phyloP scores from a whole-genome alignment of 2,329 filamentous ascomycete species.

The Tolypocladium cylindrosporum region DNA sequence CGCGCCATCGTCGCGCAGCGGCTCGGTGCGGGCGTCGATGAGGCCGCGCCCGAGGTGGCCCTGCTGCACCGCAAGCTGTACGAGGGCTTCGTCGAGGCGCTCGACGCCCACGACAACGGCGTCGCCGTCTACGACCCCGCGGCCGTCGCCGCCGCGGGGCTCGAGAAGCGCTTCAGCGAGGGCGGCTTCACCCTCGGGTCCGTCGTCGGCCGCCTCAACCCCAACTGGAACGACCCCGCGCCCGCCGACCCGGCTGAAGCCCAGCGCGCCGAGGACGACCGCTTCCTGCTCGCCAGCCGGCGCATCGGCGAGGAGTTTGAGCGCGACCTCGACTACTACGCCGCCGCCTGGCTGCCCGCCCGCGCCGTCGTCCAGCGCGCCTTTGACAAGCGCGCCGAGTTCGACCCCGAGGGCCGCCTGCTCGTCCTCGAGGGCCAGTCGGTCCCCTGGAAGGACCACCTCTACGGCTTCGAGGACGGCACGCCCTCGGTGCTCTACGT shows the following conservation, averaged over 20 bases:
- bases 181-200: conserved; percentile 78
- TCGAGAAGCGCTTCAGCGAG: conserved; percentile 76
- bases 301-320: conserved; percentile 88
- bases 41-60: conserved; percentile 56
- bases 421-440: conserved; percentile 68
- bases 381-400: conserved; percentile 56
- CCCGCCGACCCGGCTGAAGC: conserved; percentile 40
- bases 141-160: conserved; percentile 55
- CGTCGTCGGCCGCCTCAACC: conserved; percentile 71
- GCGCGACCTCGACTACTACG: conserved; percentile 67
- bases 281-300: conserved; percentile 65
- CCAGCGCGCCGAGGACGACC: conserved; percentile 69
- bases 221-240: conserved; percentile 62
- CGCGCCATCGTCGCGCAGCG: conserved; percentile 63
- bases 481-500: conserved; percentile 65
- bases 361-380: conserved; percentile 68
- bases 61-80: conserved; percentile 85
- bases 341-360: conserved; percentile 75
- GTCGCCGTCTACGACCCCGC: conserved; percentile 71
- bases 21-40: conserved; percentile 33
- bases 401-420: conserved; percentile 67
- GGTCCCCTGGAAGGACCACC: conserved; percentile 92
- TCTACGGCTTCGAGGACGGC: conserved; percentile 72
- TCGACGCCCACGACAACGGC: conserved; percentile 97
- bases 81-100: conserved; percentile 84